Evolutionary conservation across 108 stramenopile genomes (phyloP), one percentile per base, ranked within the genome.

Genomic region (Mayamaea pseudoterrestris): DNA sequence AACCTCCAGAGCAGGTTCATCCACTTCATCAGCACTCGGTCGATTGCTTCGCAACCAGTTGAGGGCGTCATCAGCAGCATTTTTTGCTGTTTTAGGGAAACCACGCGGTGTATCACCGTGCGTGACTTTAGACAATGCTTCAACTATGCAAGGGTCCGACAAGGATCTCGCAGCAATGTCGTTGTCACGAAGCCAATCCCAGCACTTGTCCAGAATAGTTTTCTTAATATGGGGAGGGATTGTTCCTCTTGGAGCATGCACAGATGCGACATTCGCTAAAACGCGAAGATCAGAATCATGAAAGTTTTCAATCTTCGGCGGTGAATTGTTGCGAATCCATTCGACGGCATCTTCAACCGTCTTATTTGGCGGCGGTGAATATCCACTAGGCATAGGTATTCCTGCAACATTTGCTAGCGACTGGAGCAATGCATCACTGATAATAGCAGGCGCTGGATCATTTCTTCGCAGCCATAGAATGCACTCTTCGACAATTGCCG

Each of bases 41-140:
- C 17, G 50, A 35, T 47, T 52, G 30, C 48, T 44, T 30, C 63
- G 47, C 20, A 65, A 11, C 63, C 63, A 65, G 14, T 46, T 14
- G 23, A 57, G 27, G 30, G 56, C 26, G 25, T 49, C 24, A n/a
- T 50, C 56, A 13, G 58, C 46, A 11, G 18, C 21, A 14, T 54
- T 27, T 7, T 7, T 14, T 25, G 13, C 6, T 22, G 25, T 5
- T 34, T 7, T 36, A 7, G 32, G 6, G 44, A 45, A 13, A 11
- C 20, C 31, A 27, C 4, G 44, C 16, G 40, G 40, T 4, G 40
- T 41, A 13, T 22, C 25, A 4, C 23, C 5, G 23, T 25, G 44
- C 5, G 48, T 16, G 12, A 49, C 11, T 3, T 34, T 49, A 7
- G 48, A 16, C 17, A 49, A 6, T 4, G 30, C 48, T 24, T 45